Evolutionary conservation across 306 rosid genomes (phyloP).

Genomic region (Prunus salicina): DNA sequence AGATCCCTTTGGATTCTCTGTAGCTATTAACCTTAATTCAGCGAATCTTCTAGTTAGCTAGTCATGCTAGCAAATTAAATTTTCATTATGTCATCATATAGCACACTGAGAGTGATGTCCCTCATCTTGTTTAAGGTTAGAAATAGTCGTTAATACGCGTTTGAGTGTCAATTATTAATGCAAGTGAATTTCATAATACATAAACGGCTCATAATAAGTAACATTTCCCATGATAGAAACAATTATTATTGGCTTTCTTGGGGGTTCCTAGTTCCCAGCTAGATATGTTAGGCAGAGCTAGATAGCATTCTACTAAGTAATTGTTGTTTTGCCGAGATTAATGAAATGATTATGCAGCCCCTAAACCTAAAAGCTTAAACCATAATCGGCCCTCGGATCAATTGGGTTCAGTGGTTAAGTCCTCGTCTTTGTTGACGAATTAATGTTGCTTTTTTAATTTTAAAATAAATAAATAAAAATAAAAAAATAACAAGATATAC

Average conservation of each 20-base stretch:
- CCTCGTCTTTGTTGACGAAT: neutral
- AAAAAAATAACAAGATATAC: neutral
- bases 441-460: neutral
- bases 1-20: neutral
- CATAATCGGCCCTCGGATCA: neutral
- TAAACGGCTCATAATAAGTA: neutral
- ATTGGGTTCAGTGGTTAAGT: neutral
- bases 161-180: neutral
- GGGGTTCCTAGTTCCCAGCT: neutral
- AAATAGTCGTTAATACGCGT: neutral
- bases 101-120: too few species aligned
- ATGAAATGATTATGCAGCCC: neutral
- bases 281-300: neutral
- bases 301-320: neutral
- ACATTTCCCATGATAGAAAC: neutral
- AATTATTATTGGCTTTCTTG: neutral
- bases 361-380: neutral
- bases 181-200: neutral
- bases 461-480: too few species aligned
- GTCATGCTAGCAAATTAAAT: too few species aligned
- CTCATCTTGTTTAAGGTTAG: neutral
- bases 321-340: neutral
- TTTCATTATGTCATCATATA: too few species aligned
- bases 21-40: too few species aligned
- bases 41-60: too few species aligned